phyloP scores from a whole-genome alignment of 805 yeast species.

The Ogataea glucozyma region DNA sequence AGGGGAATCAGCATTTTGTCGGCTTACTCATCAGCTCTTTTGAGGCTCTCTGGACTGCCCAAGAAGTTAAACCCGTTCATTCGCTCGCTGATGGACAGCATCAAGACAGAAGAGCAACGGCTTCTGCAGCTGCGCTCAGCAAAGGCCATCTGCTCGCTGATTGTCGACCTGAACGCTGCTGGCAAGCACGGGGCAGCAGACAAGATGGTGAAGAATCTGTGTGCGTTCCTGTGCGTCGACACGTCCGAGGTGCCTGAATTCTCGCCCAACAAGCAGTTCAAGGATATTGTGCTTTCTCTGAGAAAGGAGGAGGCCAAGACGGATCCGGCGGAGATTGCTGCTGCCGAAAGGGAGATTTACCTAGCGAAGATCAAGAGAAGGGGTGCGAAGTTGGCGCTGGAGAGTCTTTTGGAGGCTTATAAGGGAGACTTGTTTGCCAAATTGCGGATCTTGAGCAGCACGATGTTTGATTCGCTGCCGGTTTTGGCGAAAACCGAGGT shows the following conservation, averaged over 20 bases:
- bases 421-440: constrained; percentile 54
- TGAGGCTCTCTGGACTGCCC: constrained; percentile 70
- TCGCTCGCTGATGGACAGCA: constrained; percentile 87
- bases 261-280: constrained; percentile 56
- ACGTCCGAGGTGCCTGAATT: constrained; percentile 96
- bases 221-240: constrained; percentile 93
- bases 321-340: constrained; percentile 60
- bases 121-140: constrained; percentile 75
- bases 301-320: constrained; percentile 72
- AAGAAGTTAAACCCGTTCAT: constrained; percentile 85
- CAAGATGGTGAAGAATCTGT: constrained; percentile 84
- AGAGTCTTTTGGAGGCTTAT: constrained; percentile 54
- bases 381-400: constrained; percentile 78
- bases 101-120: constrained; percentile 70
- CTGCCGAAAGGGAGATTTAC: constrained; percentile 60
- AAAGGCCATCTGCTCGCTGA: constrained; percentile 61
- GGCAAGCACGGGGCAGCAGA: constrained; percentile 78
- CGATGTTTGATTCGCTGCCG: constrained; percentile 66
- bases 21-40: constrained; percentile 71
- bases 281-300: constrained; percentile 66
- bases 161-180: constrained; percentile 53
- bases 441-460: constrained; percentile 64
- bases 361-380: constrained; percentile 79
- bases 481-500: constrained; percentile 26
- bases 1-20: constrained; percentile 67